Evolutionary conservation across 345 rosid genomes (phyloP).

Genomic region (Dipteronia sinensis): DNA sequence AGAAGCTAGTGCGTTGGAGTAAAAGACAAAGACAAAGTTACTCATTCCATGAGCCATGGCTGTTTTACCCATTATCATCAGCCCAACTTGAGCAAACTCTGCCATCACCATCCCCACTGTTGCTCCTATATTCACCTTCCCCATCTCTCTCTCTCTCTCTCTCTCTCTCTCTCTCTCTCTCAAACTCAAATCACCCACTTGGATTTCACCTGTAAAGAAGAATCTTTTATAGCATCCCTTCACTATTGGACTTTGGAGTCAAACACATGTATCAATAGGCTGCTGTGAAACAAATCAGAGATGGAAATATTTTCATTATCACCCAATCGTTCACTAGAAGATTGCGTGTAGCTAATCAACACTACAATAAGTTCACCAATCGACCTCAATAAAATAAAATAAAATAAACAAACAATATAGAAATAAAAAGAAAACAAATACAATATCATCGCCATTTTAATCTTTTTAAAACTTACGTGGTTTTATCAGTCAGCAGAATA

Average conservation of each 20-base stretch:
- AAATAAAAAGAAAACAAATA: too few species aligned
- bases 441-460: too few species aligned
- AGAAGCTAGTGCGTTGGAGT: constrained; percentile 64
- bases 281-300: background rate
- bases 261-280: background rate
- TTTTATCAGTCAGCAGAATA: too few species aligned
- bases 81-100: constrained; percentile 63
- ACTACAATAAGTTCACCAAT: too few species aligned
- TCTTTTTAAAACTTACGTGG: too few species aligned
- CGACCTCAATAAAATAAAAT: too few species aligned
- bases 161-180: background rate
- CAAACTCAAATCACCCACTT: background rate
- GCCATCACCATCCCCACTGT: constrained; percentile 56
- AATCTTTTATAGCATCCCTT: background rate
- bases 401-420: too few species aligned
- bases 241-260: background rate
- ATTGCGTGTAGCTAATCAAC: too few species aligned
- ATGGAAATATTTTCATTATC: too few species aligned
- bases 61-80: constrained; percentile 49
- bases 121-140: constrained; percentile 35
- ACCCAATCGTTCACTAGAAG: too few species aligned
- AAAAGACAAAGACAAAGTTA: constrained; percentile 49
- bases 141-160: constrained; percentile 19
- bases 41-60: constrained; percentile 63
- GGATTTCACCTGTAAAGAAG: background rate